A percentile compares a stretch with the other conserved stretches of the same genome.
These are phyloP conservation scores for Histomonas meleagridis DNA, from an alignment of 208 protist species.

Conservation along the genomic window DNA sequence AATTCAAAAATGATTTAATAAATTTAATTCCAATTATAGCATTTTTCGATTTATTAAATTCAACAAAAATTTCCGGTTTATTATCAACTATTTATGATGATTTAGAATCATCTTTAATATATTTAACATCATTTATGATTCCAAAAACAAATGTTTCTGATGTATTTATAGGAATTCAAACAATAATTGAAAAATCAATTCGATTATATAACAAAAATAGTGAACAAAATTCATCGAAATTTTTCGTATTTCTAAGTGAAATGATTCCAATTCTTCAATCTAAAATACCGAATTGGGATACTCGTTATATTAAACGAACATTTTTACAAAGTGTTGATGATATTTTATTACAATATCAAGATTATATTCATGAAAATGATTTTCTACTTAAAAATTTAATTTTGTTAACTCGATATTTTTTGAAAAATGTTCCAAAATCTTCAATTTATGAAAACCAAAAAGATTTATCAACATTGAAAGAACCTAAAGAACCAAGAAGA, in stretches of 20 bases:
- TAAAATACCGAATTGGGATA: neutral
- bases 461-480: neutral
- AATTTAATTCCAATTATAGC: too few species aligned
- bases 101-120: too few species aligned
- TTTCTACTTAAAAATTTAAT: neutral
- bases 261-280: neutral
- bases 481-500: neutral
- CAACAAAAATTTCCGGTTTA: too few species aligned
- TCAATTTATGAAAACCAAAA: neutral
- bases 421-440: neutral
- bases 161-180: too few species aligned
- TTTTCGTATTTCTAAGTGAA: neutral
- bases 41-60: too few species aligned
- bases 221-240: too few species aligned
- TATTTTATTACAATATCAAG: neutral
- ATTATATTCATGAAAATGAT: neutral
- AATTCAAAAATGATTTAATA: too few species aligned
- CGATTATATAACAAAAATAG: too few species aligned
- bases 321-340: neutral
- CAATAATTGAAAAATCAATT: too few species aligned
- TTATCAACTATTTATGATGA: too few species aligned
- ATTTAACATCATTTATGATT: too few species aligned
- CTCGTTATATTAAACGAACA: neutral
- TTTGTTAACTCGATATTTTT: neutral
- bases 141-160: too few species aligned